Percentiles rank a stretch among this genome's conserved stretches.
phyloP scores from a whole-genome alignment of 176 grass and related monocot genomes.

The Ensete ventricosum region DNA sequence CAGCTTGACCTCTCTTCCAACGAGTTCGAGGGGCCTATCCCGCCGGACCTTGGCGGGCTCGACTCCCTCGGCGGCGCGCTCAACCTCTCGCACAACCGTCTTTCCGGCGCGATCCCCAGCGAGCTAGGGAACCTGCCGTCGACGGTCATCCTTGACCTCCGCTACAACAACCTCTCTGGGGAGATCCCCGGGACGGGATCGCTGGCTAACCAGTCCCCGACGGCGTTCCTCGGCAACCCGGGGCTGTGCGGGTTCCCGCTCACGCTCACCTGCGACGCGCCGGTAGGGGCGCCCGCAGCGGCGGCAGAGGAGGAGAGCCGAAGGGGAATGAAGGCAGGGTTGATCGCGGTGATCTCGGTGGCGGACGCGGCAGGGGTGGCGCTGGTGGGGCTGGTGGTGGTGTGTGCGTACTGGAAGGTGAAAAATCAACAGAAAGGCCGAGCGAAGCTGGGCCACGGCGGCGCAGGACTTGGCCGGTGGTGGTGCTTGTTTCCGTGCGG shows the following conservation, averaged over 20 bases:
- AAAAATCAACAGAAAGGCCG: slow-evolving; percentile 24
- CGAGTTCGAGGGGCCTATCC: slow-evolving; percentile 41
- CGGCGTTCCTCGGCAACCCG: slow-evolving; percentile 70
- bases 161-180: slow-evolving; percentile 79
- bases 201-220: slow-evolving; percentile 68
- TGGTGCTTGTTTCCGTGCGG: slow-evolving; percentile 29
- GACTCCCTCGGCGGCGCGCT: slow-evolving; percentile 51
- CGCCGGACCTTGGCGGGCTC: slow-evolving; percentile 43
- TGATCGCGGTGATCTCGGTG: slow-evolving; percentile 58
- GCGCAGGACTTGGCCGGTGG: not conserved
- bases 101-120: slow-evolving; percentile 46
- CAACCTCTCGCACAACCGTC: slow-evolving; percentile 60
- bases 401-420: slow-evolving; percentile 79
- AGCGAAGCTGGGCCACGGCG: slow-evolving; percentile 10
- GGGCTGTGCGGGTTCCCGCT: slow-evolving; percentile 78
- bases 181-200: slow-evolving; percentile 70
- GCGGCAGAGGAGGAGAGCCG: not conserved
- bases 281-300: slow-evolving; percentile 16
- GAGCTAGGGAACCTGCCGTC: slow-evolving; percentile 52
- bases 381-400: slow-evolving; percentile 47
- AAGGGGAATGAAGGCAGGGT: slow-evolving; percentile 31
- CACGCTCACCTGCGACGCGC: slow-evolving; percentile 53
- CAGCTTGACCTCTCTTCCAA: slow-evolving; percentile 74
- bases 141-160: slow-evolving; percentile 63
- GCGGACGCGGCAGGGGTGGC: slow-evolving; percentile 63